Percentiles rank a stretch among this genome's conserved stretches.
Evolutionary conservation across 2,329 filamentous ascomycete species (phyloP).

Genomic region (Stromatinia cepivora): DNA sequence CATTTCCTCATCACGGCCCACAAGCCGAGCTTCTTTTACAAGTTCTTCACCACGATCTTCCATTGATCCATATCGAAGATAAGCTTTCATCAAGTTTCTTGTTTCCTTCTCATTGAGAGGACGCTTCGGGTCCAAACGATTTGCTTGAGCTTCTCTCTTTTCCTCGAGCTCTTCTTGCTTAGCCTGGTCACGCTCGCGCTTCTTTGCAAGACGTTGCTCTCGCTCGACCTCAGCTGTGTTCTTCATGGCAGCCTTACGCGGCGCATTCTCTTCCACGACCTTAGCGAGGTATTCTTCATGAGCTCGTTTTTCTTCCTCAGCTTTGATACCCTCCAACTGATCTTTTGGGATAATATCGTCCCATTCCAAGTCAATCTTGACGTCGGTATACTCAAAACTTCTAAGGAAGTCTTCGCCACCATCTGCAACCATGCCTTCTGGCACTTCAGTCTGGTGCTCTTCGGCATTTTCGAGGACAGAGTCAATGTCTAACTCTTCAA

Average conservation of each 20-base stretch:
- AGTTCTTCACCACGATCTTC: conserved; percentile 87
- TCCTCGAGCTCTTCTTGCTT: conserved; percentile 68
- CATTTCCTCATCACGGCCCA: conserved; percentile 78
- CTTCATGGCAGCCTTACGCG: conserved; percentile 69
- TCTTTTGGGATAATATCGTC: conserved; percentile 97
- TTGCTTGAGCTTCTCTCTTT: conserved; percentile 69
- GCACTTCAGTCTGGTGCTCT: conserved; percentile 93
- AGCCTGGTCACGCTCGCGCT: conserved; percentile 62
- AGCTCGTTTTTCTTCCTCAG: conserved; percentile 80
- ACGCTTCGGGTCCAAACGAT: conserved; percentile 80
- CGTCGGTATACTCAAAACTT: conserved; percentile 89
- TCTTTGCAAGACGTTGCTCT: conserved; percentile 64
- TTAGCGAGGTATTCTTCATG: conserved; percentile 81
- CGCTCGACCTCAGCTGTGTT: conserved; percentile 59
- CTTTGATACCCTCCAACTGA: conserved; percentile 84
- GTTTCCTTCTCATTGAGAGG: conserved; percentile 91
- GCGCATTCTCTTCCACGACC: conserved; percentile 81
- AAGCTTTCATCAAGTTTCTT: conserved; percentile 85
- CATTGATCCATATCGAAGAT: conserved; percentile 86
- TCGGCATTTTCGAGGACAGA: conserved; percentile 96
- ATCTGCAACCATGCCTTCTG: conserved; percentile 90
- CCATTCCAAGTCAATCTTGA: conserved; percentile 97
- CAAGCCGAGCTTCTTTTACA: conserved; percentile 79
- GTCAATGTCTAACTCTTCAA: conserved; percentile 97
- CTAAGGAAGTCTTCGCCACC: conserved; percentile 95